phyloP scores from a whole-genome alignment of 2,329 filamentous ascomycete species.

The Claviceps sp. region DNA sequence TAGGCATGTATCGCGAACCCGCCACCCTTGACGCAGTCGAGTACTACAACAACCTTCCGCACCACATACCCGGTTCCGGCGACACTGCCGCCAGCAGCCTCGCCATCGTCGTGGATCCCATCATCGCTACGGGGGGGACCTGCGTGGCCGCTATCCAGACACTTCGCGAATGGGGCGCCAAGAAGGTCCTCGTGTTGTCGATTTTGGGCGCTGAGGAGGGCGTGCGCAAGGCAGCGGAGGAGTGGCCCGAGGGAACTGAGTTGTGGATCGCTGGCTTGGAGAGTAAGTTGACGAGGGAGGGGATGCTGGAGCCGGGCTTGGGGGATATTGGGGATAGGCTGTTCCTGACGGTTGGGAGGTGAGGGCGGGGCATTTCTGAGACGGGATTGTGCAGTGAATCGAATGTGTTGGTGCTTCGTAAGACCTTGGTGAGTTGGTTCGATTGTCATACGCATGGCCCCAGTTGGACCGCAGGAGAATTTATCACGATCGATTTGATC shows the following conservation, averaged over 20 bases:
- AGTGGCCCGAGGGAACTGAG: slow-evolving; percentile 66
- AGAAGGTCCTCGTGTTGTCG: slow-evolving; percentile 61
- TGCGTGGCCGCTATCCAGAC: slow-evolving; percentile 82
- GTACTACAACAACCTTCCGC: slow-evolving; percentile 95
- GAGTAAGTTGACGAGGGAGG: slow-evolving; percentile 54
- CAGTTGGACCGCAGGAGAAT: too few relatives aligned
- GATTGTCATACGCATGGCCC: background rate
- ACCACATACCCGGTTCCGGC: slow-evolving; percentile 38
- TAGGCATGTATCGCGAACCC: slow-evolving; percentile 87
- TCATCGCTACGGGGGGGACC: slow-evolving; percentile 89
- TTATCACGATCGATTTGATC: too few relatives aligned
- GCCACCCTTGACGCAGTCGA: slow-evolving; percentile 79
- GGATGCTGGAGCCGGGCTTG: slow-evolving; percentile 83
- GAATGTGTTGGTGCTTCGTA: background rate
- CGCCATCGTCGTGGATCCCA: slow-evolving; percentile 77
- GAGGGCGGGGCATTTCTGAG: background rate
- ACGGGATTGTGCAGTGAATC: background rate
- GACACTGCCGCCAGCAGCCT: slow-evolving; percentile 33
- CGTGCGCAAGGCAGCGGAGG: slow-evolving; percentile 54
- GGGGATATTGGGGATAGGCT: slow-evolving; percentile 85
- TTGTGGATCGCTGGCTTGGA: slow-evolving; percentile 79
- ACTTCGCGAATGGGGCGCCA: slow-evolving; percentile 81
- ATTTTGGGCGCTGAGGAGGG: slow-evolving; percentile 63
- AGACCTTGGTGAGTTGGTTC: background rate
- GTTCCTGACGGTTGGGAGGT: slow-evolving; percentile 52